Evolutionary conservation across 2,329 filamentous ascomycete genomes (phyloP).

Genomic region (Monilinia aucupariae): DNA sequence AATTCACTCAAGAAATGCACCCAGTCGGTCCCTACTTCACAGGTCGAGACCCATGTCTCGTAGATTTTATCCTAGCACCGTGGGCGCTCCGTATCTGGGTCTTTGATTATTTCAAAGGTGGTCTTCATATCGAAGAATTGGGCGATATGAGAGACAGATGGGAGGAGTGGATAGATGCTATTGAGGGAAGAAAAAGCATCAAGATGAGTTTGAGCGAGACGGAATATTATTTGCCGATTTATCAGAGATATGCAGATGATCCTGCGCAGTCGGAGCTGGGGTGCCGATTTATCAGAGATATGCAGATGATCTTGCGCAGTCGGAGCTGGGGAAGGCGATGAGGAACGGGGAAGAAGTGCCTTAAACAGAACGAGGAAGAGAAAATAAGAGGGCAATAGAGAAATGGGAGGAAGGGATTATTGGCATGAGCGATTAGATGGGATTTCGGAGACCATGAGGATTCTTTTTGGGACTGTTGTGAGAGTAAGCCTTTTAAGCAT

Average conservation of each 20-base stretch:
- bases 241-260: slow-evolving; percentile 62
- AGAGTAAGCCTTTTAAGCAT: background rate
- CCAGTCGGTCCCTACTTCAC: slow-evolving; percentile 60
- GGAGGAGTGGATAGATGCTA: slow-evolving; percentile 56
- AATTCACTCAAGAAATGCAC: slow-evolving; percentile 59
- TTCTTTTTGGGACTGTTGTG: background rate
- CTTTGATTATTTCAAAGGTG: slow-evolving; percentile 69
- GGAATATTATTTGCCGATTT: slow-evolving; percentile 62
- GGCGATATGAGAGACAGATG: slow-evolving; percentile 59
- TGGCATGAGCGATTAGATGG: background rate
- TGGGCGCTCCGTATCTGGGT: slow-evolving; percentile 69
- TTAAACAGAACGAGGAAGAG: slow-evolving; percentile 30
- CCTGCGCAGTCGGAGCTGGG: too few relatives aligned
- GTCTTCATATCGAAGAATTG: slow-evolving; percentile 42
- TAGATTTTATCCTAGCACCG: slow-evolving; percentile 67
- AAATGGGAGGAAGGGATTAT: background rate
- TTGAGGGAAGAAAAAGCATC: slow-evolving; percentile 56
- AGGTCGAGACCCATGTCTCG: slow-evolving; percentile 56
- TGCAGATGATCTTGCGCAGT: slow-evolving; percentile 59
- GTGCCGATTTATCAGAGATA: slow-evolving; percentile 64
- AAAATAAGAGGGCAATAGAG: background rate
- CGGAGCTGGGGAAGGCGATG: slow-evolving; percentile 56
- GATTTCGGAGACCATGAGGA: background rate
- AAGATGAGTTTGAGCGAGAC: slow-evolving; percentile 62
- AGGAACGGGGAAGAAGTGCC: slow-evolving; percentile 59